Conservation (phyloP, 2,329 filamentous ascomycete genomes). For the Colletotrichum agaves region DNA sequence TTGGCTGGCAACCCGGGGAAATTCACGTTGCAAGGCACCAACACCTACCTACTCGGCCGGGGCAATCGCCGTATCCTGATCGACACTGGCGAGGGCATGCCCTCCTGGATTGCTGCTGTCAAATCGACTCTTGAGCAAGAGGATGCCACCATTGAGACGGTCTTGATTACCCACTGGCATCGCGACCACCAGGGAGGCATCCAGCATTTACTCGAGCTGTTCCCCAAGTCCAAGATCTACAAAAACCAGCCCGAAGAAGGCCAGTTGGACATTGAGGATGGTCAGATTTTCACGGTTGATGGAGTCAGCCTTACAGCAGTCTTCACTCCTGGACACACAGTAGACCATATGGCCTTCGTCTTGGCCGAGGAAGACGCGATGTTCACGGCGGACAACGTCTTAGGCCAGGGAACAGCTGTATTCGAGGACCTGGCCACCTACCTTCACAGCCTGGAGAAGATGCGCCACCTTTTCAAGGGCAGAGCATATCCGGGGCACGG, state of each 20-base stretch:
- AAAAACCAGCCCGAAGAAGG: constrained; percentile 69
- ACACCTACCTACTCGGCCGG: constrained; percentile 91
- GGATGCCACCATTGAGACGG: constrained; percentile 72
- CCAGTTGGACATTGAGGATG: constrained; percentile 61
- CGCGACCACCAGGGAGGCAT: constrained; percentile 86
- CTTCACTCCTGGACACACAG: constrained; percentile 75
- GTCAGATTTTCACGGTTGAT: constrained; percentile 64
- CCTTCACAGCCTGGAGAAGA: constrained; percentile 73
- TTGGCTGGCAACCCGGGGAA: constrained; percentile 93
- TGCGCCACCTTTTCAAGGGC: constrained; percentile 73
- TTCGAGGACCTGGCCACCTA: constrained; percentile 82
- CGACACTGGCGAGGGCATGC: constrained; percentile 87
- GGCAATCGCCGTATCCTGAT: constrained; percentile 81
- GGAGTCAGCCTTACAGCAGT: constrained; percentile 76
- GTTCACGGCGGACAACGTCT: constrained; percentile 90
- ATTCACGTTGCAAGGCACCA: constrained; percentile 81
- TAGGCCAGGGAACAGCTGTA: constrained; percentile 87
- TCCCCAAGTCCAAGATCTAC: constrained; percentile 71
- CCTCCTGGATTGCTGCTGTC: constrained; percentile 77
- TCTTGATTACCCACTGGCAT: constrained; percentile 93
- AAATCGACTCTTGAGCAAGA: constrained; percentile 73
- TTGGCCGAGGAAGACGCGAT: constrained; percentile 83
- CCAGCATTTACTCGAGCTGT: constrained; percentile 71
- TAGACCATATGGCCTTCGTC: constrained; percentile 83
- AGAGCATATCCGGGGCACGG: constrained; percentile 91